A percentile compares a stretch with the other conserved stretches of the same genome.
phyloP scores from a whole-genome alignment of 352 stramenopile species.

The Globisporangium cederbergense region DNA sequence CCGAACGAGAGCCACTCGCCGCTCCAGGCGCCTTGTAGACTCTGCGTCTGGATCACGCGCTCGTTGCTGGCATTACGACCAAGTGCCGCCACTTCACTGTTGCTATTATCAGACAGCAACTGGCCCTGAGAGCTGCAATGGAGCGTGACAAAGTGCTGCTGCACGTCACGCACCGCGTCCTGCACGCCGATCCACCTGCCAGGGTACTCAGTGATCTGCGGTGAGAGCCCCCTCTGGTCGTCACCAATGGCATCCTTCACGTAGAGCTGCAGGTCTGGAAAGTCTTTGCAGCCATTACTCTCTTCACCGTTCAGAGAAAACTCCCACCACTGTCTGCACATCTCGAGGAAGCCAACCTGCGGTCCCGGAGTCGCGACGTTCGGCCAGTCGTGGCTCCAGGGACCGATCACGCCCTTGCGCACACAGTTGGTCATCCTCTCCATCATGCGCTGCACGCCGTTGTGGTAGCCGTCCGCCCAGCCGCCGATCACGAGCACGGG shows the following conservation, averaged over 20 bases:
- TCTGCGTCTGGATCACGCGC: slow-evolving; percentile 23
- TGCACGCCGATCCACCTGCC: slow-evolving; percentile 39
- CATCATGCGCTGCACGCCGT: slow-evolving; percentile 44
- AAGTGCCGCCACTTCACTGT: too few species aligned
- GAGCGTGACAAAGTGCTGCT: slow-evolving; percentile 36
- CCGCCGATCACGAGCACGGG: slow-evolving; percentile 41
- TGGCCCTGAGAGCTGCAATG: slow-evolving; percentile 19
- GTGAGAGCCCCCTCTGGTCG: slow-evolving; percentile 19
- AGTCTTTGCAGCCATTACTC: slow-evolving; percentile 18
- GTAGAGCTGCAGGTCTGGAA: slow-evolving; percentile 45
- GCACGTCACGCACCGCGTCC: slow-evolving; percentile 21
- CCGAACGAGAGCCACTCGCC: slow-evolving; percentile 54
- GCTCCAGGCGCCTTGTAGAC: slow-evolving; percentile 42
- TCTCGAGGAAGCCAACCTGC: slow-evolving; percentile 45
- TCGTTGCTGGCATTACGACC: slow-evolving; percentile 4
- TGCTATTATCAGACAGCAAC: neutral
- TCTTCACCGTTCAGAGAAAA: slow-evolving; percentile 29
- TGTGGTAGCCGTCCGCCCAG: slow-evolving; percentile 52
- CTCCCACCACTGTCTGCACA: slow-evolving; percentile 48
- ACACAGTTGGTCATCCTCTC: slow-evolving; percentile 29
- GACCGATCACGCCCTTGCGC: slow-evolving; percentile 39
- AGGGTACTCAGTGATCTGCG: slow-evolving; percentile 37
- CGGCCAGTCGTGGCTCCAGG: slow-evolving; percentile 55
- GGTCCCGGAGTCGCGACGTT: slow-evolving; percentile 40
- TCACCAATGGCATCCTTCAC: slow-evolving; percentile 33